Percentiles rank a stretch among this genome's conserved stretches.
Evolutionary conservation across 805 yeast species (phyloP).

Genomic region (Hanseniaspora taiwanica): DNA sequence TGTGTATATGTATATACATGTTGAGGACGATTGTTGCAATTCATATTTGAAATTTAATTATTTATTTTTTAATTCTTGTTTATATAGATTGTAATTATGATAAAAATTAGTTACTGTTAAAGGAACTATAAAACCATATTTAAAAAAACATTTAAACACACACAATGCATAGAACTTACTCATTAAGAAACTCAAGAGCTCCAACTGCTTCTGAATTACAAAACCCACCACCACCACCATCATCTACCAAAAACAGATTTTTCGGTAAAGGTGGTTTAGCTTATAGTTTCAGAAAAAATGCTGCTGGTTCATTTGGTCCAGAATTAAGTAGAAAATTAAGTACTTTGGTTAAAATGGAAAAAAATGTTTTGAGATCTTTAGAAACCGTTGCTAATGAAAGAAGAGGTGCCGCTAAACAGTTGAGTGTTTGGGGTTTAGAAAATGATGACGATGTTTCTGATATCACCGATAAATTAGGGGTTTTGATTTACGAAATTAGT

Average conservation of each 20-base stretch:
- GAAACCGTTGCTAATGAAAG: constrained; percentile 91
- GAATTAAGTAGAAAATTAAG: constrained; percentile 87
- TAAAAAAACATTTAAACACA: background rate
- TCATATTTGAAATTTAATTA: too few relatives aligned
- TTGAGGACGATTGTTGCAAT: background rate
- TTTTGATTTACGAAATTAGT: constrained; percentile 87
- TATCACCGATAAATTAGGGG: constrained; percentile 95
- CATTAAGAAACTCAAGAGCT: constrained; percentile 78
- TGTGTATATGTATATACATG: background rate
- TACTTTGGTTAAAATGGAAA: constrained; percentile 88
- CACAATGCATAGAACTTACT: constrained; percentile 92
- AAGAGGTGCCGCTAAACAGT: constrained; percentile 92
- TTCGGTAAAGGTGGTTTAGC: constrained; percentile 66
- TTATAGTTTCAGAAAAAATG: constrained; percentile 57
- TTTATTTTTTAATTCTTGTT: background rate
- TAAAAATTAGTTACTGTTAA: background rate
- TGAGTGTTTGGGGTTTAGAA: constrained; percentile 95
- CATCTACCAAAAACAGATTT: constrained; percentile 58
- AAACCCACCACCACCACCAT: constrained; percentile 71
- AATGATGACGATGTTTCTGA: constrained; percentile 96
- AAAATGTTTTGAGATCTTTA: constrained; percentile 85
- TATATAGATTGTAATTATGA: too few relatives aligned
- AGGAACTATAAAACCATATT: background rate
- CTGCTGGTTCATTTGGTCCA: constrained; percentile 91
- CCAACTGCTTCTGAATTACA: constrained; percentile 74